Percentiles rank a stretch among this genome's conserved stretches.
Evolutionary conservation across 805 yeast genomes (phyloP).

Genomic region (Lipomyces mesembrius): DNA sequence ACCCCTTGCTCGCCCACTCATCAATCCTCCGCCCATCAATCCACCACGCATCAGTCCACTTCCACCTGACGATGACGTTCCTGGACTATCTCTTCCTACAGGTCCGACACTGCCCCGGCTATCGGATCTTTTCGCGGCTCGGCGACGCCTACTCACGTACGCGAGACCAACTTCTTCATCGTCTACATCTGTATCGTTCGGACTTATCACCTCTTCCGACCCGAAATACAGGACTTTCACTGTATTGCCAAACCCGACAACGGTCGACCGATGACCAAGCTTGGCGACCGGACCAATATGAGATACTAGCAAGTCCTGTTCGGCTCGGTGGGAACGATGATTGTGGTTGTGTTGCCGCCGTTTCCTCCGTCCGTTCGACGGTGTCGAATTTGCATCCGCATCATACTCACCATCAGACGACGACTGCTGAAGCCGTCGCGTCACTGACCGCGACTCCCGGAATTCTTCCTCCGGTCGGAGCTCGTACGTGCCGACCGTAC

Average conservation of each 20-base stretch:
- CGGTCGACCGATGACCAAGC: conserved; percentile 78
- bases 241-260: conserved; percentile 72
- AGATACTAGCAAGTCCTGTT: conserved; percentile 49
- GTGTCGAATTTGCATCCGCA: conserved; percentile 4
- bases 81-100: conserved; percentile 13
- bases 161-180: conserved; percentile 43
- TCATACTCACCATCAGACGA: conserved; percentile 27
- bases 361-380: neutral
- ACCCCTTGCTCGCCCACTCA: conserved; percentile 20
- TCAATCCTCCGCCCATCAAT: conserved; percentile 9
- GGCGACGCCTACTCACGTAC: conserved; percentile 30
- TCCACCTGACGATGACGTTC: conserved; percentile 9
- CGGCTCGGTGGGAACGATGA: conserved; percentile 13
- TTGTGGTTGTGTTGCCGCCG: conserved; percentile 1
- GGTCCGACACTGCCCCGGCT: conserved; percentile 23
- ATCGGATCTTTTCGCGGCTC: neutral
- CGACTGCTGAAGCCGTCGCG: conserved; percentile 2
- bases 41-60: conserved; percentile 32
- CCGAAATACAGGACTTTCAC: conserved; percentile 78
- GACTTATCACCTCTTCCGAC: conserved; percentile 68
- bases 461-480: conserved; percentile 49
- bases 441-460: conserved; percentile 16
- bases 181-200: conserved; percentile 51
- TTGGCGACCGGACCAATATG: conserved; percentile 64
- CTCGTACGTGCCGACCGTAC: conserved; percentile 62